Conservation (phyloP, 352 stramenopile genomes). For the Pythium brachiatum region DNA sequence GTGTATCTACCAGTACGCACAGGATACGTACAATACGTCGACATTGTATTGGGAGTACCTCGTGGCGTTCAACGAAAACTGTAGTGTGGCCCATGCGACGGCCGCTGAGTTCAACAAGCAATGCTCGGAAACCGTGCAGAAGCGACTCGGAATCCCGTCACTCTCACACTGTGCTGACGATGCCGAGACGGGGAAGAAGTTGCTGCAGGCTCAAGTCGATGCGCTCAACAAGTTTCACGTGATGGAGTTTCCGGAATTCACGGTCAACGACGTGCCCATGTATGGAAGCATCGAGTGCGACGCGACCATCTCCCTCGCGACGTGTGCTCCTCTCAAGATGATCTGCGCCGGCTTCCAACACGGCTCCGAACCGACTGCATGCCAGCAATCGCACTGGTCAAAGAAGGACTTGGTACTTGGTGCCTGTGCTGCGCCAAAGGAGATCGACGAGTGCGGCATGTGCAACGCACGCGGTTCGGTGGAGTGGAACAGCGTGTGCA, state of each 20-base stretch:
- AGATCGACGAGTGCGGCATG: conserved; percentile 28
- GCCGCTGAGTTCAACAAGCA: conserved; percentile 13
- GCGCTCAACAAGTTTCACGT: conserved; percentile 23
- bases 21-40: conserved; percentile 14
- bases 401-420: background rate
- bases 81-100: conserved; percentile 18
- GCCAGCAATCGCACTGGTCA: conserved; percentile 24
- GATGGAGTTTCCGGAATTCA: conserved; percentile 27
- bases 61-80: conserved; percentile 20
- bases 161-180: conserved; percentile 15
- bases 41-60: conserved; percentile 31
- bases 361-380: conserved; percentile 13
- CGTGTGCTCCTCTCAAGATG: conserved; percentile 25
- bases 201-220: conserved; percentile 24
- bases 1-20: conserved; percentile 22
- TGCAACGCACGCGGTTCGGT: conserved; percentile 10
- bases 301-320: conserved; percentile 21
- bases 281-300: conserved; percentile 21
- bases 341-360: conserved; percentile 28
- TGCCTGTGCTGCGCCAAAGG: conserved; percentile 16
- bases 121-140: conserved; percentile 13
- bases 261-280: conserved; percentile 29
- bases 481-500: conserved; percentile 31
- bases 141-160: conserved; percentile 3
- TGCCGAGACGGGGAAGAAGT: background rate